Evolutionary conservation across 2,329 filamentous ascomycete species (phyloP), one percentile per base, ranked within the genome.

Genomic region (Ceratocystis alfenasii): DNA sequence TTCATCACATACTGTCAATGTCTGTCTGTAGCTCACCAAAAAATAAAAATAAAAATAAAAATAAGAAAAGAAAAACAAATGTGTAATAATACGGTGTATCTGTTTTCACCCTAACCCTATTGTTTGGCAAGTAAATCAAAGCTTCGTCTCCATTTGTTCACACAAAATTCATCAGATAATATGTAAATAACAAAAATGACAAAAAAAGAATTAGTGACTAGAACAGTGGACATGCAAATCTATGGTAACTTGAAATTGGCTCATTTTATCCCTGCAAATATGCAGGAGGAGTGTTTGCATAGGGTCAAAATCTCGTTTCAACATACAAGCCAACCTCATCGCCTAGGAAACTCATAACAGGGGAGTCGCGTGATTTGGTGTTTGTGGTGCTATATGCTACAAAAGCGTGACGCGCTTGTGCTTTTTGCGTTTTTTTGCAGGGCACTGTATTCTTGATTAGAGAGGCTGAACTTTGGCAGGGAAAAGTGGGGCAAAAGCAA

Each of bases 401-500:
- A 8, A 33, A 33, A 33, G 33, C 22, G 44, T 33, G 45, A 62
- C 36, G 60, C 36, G 36, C 45, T 46, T 3, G 22, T 28, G 30
- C 12, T 20, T 17, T 22, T 41, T 17, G 59, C 28, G 12, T 53
- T 48, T 65, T 41, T 20, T 20, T 44, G 28, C 50, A 67, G 50
- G 60, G 62, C n/a, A 48, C 53, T 41, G 57, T 61, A 25, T 46
- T 63, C 28, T 41, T 63, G 20, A 30, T 62, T 12, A 45, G 41
- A 59, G 60, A 65, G 50, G 30, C 60, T 63, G 64, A 66, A 65
- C 45, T 65, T 63, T 64, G 44, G 50, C 44, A 61, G 44, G 55
- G 41, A 66, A 68, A 62, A 63, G 25, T 62, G 65, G 62, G 28
- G 53, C 25, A 69, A 17, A 70, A 70, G 68, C 72, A 68, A 62